Evolutionary conservation across 768 basidiomycete genomes (phyloP), one percentile per base, ranked within the genome.

Genomic region (Kwoniella mangroviensis): DNA sequence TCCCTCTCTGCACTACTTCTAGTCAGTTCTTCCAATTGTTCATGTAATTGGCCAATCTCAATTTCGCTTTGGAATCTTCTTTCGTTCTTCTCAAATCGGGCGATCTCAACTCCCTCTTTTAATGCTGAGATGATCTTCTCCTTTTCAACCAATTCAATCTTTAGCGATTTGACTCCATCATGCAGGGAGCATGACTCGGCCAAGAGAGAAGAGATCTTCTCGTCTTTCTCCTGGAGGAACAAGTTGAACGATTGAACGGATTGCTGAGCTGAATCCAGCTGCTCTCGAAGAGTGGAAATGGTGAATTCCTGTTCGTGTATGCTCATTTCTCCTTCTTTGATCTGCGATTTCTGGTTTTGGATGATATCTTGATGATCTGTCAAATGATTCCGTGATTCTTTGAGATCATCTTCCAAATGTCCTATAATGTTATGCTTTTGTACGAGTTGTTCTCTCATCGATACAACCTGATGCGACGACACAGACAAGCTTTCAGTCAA

Each of bases 31-130:
- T 70, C 68, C n/a, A 62, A 62, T 17, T 67, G 42, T 67, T 66
- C 65, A 28, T 61, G 42, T 34, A 79, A 60, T 40, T 65, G 68
- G 19, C 49, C 49, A 26, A 78, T 67, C 41, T 75, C 61, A 17
- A 43, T 59, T 51, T 72, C 43, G 24, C 61, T 56, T 28, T 55
- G 26, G 24, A 70, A 65, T 4, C 42, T 43, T 52, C 15, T 60
- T 59, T 78, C 78, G 54, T 79, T 74, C 28, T 45, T 57, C 45
- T 73, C 72, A 49, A 65, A 79, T 22, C 66, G 65, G 21, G 63
- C 52, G 15, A 73, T 61, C 19, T 56, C 45, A 0, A 75, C 28
- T 58, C 73, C 72, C n/a, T 75, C 72, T 15, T 63, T 59, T 45
- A 75, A 61, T 17, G 55, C 68, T 28, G 45, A 28, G 22, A 77